Percentiles rank a stretch among this genome's conserved stretches.
phyloP scores from a whole-genome alignment of 768 basidiomycete species.

The Amanita molliuscula region DNA sequence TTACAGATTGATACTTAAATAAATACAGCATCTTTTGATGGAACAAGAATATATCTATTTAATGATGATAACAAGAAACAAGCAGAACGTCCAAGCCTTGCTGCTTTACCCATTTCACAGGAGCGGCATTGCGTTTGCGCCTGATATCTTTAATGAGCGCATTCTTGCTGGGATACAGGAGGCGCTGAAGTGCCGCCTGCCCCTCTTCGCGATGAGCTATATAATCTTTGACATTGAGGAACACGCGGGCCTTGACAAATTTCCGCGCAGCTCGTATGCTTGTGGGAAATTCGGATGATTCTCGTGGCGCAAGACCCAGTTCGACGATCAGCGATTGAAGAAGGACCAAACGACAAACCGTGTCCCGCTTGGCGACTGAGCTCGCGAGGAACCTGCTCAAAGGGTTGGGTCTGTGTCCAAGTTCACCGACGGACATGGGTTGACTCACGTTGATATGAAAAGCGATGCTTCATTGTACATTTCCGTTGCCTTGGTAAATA shows the following conservation, averaged over 20 bases:
- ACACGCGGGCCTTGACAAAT: slow-evolving; percentile 53
- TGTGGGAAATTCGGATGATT: slow-evolving; percentile 38
- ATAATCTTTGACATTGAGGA: slow-evolving; percentile 69
- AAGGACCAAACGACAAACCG: slow-evolving; percentile 43
- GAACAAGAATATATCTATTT: background rate
- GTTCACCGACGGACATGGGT: slow-evolving; percentile 6
- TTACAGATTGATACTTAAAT: background rate
- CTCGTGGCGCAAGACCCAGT: slow-evolving; percentile 46
- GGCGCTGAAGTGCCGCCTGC: slow-evolving; percentile 43
- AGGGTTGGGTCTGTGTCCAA: background rate
- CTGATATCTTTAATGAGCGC: slow-evolving; percentile 54
- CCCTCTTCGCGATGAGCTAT: slow-evolving; percentile 56
- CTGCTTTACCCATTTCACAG: slow-evolving; percentile 52
- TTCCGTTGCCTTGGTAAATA: slow-evolving; percentile 11
- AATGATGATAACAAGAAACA: slow-evolving; percentile 34
- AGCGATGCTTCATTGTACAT: slow-evolving; percentile 48
- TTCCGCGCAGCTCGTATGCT: slow-evolving; percentile 60
- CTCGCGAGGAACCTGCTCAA: slow-evolving; percentile 39
- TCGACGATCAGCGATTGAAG: slow-evolving; percentile 71
- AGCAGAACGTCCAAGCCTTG: slow-evolving; percentile 55
- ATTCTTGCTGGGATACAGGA: slow-evolving; percentile 51
- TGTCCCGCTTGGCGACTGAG: slow-evolving; percentile 30
- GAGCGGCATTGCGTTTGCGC: slow-evolving; percentile 32
- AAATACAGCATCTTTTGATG: background rate
- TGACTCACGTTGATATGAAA: slow-evolving; percentile 52